Evolutionary conservation across 2,329 filamentous ascomycete species (phyloP), one percentile per base, ranked within the genome.

Genomic region (Diaporthe sp.): DNA sequence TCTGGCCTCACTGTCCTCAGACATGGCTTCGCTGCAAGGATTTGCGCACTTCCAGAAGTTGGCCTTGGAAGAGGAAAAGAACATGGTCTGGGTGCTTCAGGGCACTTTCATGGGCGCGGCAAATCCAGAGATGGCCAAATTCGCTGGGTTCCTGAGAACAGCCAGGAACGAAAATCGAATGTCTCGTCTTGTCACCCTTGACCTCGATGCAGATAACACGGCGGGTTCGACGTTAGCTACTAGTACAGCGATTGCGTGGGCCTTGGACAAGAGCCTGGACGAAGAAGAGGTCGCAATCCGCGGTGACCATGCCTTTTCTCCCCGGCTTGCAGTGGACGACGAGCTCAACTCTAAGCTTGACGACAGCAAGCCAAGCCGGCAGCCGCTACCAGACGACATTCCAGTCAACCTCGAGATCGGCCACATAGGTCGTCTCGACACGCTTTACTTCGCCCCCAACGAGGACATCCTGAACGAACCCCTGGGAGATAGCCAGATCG

Each of bases 321-420:
- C 62, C 1, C 44, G 62, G 3, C 44, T 68, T 9, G 62, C 42
- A 25, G 62, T 68, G 2, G 62, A 68, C 4, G 31, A 68, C 12
- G 62, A 68, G 19, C 46, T 68, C 5, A 68, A 68, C 62, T 68
- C 62, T 31, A 68, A 68, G 44, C 62, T 68, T 5, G 44, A 68
- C 4, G 62, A 68, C 7, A 68, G 62, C 46, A 68, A 68, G 31
- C 62, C 62, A 2, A 51, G 46, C 22, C 62, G 62, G 0, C 62
- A 37, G 44, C 62, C 46, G 13, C 46, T 68, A 2, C 62, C 62
- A 3, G 44, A 39, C 13, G 46, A 68, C 31, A 68, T 22, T 0
- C 62, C 62, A 19, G 62, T 68, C 31, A 68, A 72, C n/a, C 71
- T 72, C 17, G 57, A 72, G n/a, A 72, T 72, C 1, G 57, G 57